These are phyloP conservation scores for Euphorbia celastroides DNA, from an alignment of 441 rosid genomes.

Conservation along the genomic window DNA sequence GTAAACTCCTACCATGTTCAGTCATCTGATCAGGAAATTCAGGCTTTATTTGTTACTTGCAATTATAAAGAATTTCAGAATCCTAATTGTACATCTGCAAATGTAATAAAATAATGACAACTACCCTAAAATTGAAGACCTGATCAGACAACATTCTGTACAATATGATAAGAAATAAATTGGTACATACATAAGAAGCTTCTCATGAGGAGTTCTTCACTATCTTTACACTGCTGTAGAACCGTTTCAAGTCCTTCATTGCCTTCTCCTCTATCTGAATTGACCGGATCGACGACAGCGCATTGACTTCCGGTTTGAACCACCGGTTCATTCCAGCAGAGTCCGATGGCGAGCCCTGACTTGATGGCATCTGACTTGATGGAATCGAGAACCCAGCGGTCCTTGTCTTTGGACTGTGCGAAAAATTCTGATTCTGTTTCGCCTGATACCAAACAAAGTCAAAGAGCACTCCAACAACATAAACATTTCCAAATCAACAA, in stretches of 20 bases:
- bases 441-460: slow-evolving; percentile 34
- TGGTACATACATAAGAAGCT: slow-evolving; percentile 10
- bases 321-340: slow-evolving; percentile 81
- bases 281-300: slow-evolving; percentile 76
- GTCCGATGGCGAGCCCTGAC: slow-evolving; percentile 87
- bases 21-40: not conserved
- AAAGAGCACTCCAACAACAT: not conserved
- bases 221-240: slow-evolving; percentile 83
- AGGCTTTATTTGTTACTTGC: not conserved
- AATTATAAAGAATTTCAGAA: not conserved
- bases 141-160: slow-evolving; percentile 32
- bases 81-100: not conserved
- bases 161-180: too few relatives aligned
- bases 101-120: not conserved
- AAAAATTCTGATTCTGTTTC: slow-evolving; percentile 48
- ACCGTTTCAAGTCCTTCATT: slow-evolving; percentile 86
- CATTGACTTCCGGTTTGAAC: slow-evolving; percentile 80
- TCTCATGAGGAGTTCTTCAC: slow-evolving; percentile 57
- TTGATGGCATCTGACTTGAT: slow-evolving; percentile 41
- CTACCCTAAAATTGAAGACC: slow-evolving; percentile 13
- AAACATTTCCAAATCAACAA: too few relatives aligned
- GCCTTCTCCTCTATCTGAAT: slow-evolving; percentile 98
- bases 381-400: slow-evolving; percentile 70
- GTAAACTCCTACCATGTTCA: not conserved
- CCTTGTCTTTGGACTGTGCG: slow-evolving; percentile 66